Percentiles rank a stretch among this genome's conserved stretches.
phyloP scores from a whole-genome alignment of 192 early-diverging fungal genomes.

The Linderina pennispora region DNA sequence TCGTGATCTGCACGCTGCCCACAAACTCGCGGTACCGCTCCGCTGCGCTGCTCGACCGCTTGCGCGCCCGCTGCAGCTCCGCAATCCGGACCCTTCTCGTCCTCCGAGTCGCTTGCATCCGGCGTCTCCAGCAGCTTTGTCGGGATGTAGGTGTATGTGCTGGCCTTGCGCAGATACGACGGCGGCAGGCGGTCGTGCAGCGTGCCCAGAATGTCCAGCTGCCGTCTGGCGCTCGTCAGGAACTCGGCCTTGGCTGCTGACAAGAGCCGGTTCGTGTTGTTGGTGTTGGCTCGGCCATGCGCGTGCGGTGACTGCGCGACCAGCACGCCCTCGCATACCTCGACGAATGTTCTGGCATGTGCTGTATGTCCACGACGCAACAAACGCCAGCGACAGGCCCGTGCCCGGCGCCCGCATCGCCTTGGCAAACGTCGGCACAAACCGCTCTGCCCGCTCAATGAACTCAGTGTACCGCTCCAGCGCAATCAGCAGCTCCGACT shows the following conservation, averaged over 20 bases:
- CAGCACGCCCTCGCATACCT: conserved; percentile 39
- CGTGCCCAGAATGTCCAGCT: conserved; percentile 42
- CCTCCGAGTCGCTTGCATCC: background rate
- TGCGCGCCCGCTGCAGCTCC: background rate
- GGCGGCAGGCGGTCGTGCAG: conserved; percentile 14
- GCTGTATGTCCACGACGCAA: conserved; percentile 41
- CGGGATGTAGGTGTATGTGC: conserved; percentile 7
- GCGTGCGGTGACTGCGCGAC: conserved; percentile 6
- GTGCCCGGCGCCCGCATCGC: conserved; percentile 32
- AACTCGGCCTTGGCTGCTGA: conserved; percentile 44
- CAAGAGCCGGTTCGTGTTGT: conserved; percentile 10
- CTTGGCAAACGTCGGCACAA: conserved; percentile 21
- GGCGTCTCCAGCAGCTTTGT: conserved; percentile 3
- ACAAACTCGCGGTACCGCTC: background rate
- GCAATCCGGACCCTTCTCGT: no score
- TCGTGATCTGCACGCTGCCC: conserved; percentile 11
- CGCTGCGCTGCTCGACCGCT: background rate
- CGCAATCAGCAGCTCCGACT: conserved; percentile 69
- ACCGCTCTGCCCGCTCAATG: conserved; percentile 27
- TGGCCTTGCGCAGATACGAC: conserved; percentile 4
- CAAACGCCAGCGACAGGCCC: conserved; percentile 28
- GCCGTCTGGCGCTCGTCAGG: conserved; percentile 28
- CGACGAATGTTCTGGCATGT: conserved; percentile 43
- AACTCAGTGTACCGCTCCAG: conserved; percentile 48
- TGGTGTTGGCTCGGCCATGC: background rate